Evolutionary conservation across 257 asterid species (phyloP), one percentile per base, ranked within the genome.

Genomic region (Penstemon eatonii): DNA sequence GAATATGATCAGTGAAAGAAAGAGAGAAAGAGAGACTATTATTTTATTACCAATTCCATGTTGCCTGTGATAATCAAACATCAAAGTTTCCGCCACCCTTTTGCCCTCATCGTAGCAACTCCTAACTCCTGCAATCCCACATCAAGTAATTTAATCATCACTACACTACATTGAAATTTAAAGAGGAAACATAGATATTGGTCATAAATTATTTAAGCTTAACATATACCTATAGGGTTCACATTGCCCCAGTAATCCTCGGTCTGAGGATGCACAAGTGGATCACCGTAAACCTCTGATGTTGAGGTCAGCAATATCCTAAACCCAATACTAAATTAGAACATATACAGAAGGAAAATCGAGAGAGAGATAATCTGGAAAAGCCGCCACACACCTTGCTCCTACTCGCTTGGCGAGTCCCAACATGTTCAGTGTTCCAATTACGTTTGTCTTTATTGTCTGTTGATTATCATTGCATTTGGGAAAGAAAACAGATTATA

Each of bases 181-280:
- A 25, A 2, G 0, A 25, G 33, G 33, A 25, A 25, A 25, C 18
- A 25, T 0, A 25, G 33, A 25, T 25, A 25, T 25, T 25, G 33
- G 33, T 25, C 33, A 2, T 25, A 25, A 25, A 25, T 25, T 25
- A 25, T 25, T 25, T 25, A 25, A 25, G 33, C 33, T 25, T 25
- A 25, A 25, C 1, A 25, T 25, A n/a, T 90, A 93, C 99, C 99
- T 61, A 89, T 93, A 10, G 97, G 97, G 76, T 93, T 91, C 68
- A 93, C 99, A 66, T 93, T 93, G 76, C 99, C 99, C 99, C 96
- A 93, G 75, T 93, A 93, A 71, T 91, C 92, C 81, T 93, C 99
- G 52, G 88, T 80, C 74, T 93, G 99, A 68, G 99, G 99, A 78
- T 93, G 99, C 69, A 84, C 82, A 12, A 93, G 89, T 38, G 99